Conservation (phyloP, 768 basidiomycete species). For the Lactarius hatsudake region DNA sequence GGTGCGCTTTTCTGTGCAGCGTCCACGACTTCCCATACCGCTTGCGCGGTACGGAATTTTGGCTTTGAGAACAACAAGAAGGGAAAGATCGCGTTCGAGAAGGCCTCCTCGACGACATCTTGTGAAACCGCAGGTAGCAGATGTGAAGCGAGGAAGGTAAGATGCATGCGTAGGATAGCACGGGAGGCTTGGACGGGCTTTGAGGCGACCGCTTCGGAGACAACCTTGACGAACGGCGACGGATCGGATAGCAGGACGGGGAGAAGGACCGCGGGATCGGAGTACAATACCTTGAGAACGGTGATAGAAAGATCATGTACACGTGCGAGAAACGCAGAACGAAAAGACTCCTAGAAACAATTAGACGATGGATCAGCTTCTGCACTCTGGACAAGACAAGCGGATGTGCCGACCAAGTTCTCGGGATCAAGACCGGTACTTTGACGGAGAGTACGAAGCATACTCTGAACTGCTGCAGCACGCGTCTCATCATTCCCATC, state of each 20-base stretch:
- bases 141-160: slow-evolving; percentile 52
- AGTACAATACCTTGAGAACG: slow-evolving; percentile 71
- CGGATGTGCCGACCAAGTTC: slow-evolving; percentile 43
- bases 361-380: background rate
- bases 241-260: slow-evolving; percentile 44
- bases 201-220: slow-evolving; percentile 39
- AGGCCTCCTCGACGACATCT: slow-evolving; percentile 32
- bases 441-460: slow-evolving; percentile 43
- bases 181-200: slow-evolving; percentile 35
- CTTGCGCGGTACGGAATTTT: slow-evolving; percentile 58
- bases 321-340: slow-evolving; percentile 64
- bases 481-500: slow-evolving; percentile 63
- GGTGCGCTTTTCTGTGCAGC: slow-evolving; percentile 30
- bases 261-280: slow-evolving; percentile 44
- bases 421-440: slow-evolving; percentile 32
- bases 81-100: slow-evolving; percentile 63
- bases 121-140: slow-evolving; percentile 38
- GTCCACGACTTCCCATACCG: slow-evolving; percentile 74
- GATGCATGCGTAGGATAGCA: slow-evolving; percentile 56
- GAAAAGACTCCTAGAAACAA: slow-evolving; percentile 48
- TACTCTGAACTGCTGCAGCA: slow-evolving; percentile 52
- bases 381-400: background rate
- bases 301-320: slow-evolving; percentile 58
- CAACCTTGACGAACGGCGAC: slow-evolving; percentile 45
- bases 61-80: slow-evolving; percentile 72